A percentile compares a stretch with the other conserved stretches of the same genome.
phyloP scores from a whole-genome alignment of 208 protist species.

The Wallacemonas sp. region DNA sequence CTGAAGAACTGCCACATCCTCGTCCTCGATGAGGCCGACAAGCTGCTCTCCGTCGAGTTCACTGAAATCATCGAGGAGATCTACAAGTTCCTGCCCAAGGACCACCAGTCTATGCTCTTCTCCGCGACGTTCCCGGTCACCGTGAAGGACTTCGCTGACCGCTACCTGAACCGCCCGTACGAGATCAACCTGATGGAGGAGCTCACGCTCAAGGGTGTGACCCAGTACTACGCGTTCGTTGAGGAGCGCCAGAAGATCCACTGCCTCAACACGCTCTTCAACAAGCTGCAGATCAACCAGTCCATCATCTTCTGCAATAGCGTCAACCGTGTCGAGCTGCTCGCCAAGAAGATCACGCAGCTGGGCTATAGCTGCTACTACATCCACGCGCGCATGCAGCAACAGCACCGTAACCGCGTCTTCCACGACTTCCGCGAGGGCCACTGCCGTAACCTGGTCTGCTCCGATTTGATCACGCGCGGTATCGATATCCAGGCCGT shows the following conservation, averaged over 20 bases:
- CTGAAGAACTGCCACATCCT: slow-evolving; percentile 93
- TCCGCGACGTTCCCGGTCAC: slow-evolving; percentile 98
- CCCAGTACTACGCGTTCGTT: slow-evolving; percentile 99
- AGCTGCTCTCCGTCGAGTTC: slow-evolving; percentile 98
- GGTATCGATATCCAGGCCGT: slow-evolving; percentile 99
- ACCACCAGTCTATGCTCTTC: slow-evolving; percentile 97
- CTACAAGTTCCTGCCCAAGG: slow-evolving; percentile 85
- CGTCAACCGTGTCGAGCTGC: slow-evolving; percentile 98
- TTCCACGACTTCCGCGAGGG: slow-evolving; percentile 99
- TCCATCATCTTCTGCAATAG: slow-evolving; percentile 99
- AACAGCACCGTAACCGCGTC: slow-evolving; percentile 97
- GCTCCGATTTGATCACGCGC: slow-evolving; percentile 99
- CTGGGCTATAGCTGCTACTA: slow-evolving; percentile 99
- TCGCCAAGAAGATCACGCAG: slow-evolving; percentile 99
- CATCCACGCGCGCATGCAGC: slow-evolving; percentile 99
- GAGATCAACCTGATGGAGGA: slow-evolving; percentile 99
- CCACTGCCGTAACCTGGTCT: slow-evolving; percentile 98
- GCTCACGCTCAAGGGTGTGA: slow-evolving; percentile 98
- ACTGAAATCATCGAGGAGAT: slow-evolving; percentile 95
- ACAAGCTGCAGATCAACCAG: slow-evolving; percentile 99
- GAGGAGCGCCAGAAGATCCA: slow-evolving; percentile 99
- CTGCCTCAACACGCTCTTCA: slow-evolving; percentile 99
- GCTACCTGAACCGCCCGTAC: slow-evolving; percentile 94
- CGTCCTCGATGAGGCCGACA: slow-evolving; percentile 99
- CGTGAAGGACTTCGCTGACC: slow-evolving; percentile 95